Base-by-base conservation (phyloP, 768 basidiomycete species). In the Boletus tylopilopsis region DNA sequence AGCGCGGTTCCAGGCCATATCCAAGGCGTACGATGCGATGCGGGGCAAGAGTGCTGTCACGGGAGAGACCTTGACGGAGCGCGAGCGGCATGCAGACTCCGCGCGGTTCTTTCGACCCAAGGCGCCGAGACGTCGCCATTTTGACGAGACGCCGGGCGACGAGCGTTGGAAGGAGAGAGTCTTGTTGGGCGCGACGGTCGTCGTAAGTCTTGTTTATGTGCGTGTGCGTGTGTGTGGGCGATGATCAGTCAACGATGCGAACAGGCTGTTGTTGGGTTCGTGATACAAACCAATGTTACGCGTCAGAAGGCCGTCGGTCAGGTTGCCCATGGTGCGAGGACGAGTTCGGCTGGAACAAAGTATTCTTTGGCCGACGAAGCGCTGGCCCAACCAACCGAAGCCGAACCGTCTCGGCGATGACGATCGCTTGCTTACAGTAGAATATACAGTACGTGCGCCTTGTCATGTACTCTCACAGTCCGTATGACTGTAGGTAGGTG, bases 151-250 rank as follows among this genome's bases (percentile, higher is more conserved):
- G 8, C 25, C 45, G 29, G 55, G 66, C 16, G 82, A 87, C 55
- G 86, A 88, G 40, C 71, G 76, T 25, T 84, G 81, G 81, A 86
- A 84, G 62, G 86, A 87, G 59, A 67, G 75, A 33, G 51, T 82
- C 13, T 77, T 89, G 42, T 39, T 86, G 7, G 73, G 73, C n/a
- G 76, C 77, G 8, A 71, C 82, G 4, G 44, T 81, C 21, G 56
- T 78, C 29, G 86, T 86, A 56, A 51, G 58, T 56, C 25, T 47
- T 40, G 5, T n/a, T 2, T 30, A 47, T 9, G 33, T 24, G 19
- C 48, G 1, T 29, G 29, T 5, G 29, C 33, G 24, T 27, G 36
- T 16, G 39, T 15, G 35, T 30, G 29, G 27, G 22, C n/a, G n/a
- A n/a, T n/a, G 16, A 25, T 8, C 24, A 30, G 11, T 22, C n/a